Evolutionary conservation across 2,329 filamentous ascomycete species (phyloP), one percentile per base, ranked within the genome.

Genomic region (Colletotrichum theobromicola): DNA sequence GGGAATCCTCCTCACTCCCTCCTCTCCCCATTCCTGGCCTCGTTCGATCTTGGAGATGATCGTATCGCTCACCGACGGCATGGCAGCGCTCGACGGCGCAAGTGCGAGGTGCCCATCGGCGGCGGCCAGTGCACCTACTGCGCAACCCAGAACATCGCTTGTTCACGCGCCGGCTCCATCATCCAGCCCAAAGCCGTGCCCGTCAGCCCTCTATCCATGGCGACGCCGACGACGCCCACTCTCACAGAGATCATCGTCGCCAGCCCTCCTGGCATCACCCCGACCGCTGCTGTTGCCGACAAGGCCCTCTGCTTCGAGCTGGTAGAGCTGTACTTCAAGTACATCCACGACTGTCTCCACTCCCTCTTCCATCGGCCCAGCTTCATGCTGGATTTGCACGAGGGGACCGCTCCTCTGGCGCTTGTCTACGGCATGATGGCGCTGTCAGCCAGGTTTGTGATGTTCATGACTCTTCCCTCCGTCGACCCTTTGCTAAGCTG

Each of bases 321-420:
- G 26, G 79, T 82, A 7, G 80, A 83, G 53, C 75, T 82, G 7
- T 83, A 85, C 63, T 79, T 83, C 61, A 76, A 77, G 46, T 80
- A 79, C 60, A 82, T 83, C 26, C 82, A 83, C 66, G 81, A 82
- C 42, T 78, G 81, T 68, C 81, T 81, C 13, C 82, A 83, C 74
- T 80, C 80, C 9, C 75, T 83, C 42, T 83, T 82, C 74, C 82
- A 83, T 72, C 76, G 78, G 32, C 79, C 79, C 5, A 79, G 78
- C 70, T 77, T 77, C 66, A 75, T 77, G 70, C 69, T 77, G 13
- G 78, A 80, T 58, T 70, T 80, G 7, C 65, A 75, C 26, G 73
- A 80, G 21, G 79, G 78, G 15, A 72, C 64, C 5, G 74, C 78
- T 7, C 77, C 75, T 7, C 58, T 76, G 30, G 76, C 78, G 21